These are phyloP conservation scores for Adansonia digitata DNA, from an alignment of 345 rosid genomes.

Conservation along the genomic window DNA sequence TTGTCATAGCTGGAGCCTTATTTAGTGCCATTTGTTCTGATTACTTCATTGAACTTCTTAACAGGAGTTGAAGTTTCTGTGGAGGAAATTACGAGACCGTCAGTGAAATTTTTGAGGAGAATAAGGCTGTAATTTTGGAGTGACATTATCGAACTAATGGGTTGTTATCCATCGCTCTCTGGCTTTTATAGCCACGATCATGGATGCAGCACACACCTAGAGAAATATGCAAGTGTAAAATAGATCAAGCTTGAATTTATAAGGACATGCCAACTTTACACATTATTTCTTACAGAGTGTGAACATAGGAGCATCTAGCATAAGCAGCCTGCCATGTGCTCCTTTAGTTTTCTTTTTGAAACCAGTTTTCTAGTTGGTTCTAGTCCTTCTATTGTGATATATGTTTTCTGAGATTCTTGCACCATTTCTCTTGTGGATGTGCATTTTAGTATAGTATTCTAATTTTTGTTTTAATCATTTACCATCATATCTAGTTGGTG, in stretches of 20 bases:
- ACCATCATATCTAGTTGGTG: conserved; percentile 47
- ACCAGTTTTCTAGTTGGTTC: background rate
- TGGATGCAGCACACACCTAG: no score
- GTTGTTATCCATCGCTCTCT: conserved; percentile 25
- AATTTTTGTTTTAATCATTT: conserved; percentile 7
- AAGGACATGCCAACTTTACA: background rate
- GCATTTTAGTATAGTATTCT: background rate
- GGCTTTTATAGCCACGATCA: no score
- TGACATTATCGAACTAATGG: conserved; percentile 85
- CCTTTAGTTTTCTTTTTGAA: background rate
- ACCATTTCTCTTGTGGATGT: background rate
- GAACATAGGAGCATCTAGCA: background rate
- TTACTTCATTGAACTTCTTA: conserved; percentile 23
- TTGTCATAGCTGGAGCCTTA: conserved; percentile 2
- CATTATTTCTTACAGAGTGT: background rate
- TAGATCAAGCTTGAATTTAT: background rate
- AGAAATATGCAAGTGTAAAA: background rate
- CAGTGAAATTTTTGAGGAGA: conserved; percentile 57
- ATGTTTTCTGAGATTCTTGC: background rate
- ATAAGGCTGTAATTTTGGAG: conserved; percentile 57
- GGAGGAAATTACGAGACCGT: conserved; percentile 68
- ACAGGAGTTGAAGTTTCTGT: conserved; percentile 79
- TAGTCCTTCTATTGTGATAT: background rate
- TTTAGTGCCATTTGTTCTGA: conserved; percentile 15
- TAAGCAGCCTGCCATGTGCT: background rate